Conservation (phyloP, 129 eudicot species). For the Chrysanthemum makinoi region DNA sequence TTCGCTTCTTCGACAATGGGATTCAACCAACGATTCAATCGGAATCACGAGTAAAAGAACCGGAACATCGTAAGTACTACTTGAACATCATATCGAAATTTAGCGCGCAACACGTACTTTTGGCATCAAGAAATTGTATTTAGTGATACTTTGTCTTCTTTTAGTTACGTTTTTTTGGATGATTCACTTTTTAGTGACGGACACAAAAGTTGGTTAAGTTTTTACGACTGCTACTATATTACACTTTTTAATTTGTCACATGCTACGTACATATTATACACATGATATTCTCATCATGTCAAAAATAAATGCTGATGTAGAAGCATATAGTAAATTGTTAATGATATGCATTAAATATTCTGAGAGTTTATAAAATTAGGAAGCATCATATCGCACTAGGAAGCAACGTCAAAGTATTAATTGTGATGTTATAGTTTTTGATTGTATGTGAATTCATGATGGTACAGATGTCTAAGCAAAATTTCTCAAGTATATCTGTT, state of each 20-base stretch:
- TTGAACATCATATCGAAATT: conserved; percentile 6
- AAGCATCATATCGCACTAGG: neutral
- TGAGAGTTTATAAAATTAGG: neutral
- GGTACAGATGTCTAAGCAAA: neutral
- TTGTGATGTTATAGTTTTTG: conserved; percentile 9
- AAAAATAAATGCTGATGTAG: neutral
- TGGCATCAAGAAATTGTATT: conserved; percentile 14
- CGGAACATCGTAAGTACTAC: neutral
- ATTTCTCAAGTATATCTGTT: neutral
- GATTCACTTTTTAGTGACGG: conserved; percentile 9
- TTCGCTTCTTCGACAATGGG: conserved; percentile 41
- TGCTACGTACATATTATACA: neutral
- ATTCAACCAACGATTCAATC: conserved; percentile 35
- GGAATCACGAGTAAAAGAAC: conserved; percentile 23
- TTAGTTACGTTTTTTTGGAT: conserved; percentile 27
- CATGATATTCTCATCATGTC: neutral
- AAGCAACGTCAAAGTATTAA: neutral
- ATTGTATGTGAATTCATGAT: neutral
- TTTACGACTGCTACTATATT: neutral
- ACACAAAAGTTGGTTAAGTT: neutral
- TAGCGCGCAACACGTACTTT: conserved; percentile 13
- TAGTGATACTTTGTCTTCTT: conserved; percentile 21
- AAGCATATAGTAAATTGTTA: neutral
- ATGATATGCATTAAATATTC: neutral
- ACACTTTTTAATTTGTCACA: conserved; percentile 3